Conservation (phyloP, 257 asterid species). For the Solanum pennellii region DNA sequence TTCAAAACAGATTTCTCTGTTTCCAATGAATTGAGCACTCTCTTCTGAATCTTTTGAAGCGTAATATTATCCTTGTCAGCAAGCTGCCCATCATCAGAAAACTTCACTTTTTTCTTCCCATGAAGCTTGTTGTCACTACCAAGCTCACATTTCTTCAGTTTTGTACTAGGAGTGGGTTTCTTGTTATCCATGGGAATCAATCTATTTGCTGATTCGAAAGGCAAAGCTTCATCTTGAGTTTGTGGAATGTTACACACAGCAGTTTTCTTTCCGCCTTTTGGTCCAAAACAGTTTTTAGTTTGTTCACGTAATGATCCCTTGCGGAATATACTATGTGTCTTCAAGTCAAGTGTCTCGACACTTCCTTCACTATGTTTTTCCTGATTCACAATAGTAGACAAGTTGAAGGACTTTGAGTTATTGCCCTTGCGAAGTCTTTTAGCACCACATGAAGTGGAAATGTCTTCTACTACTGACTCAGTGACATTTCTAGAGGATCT, state of each 20-base stretch:
- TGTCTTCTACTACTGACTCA: constrained; percentile 5
- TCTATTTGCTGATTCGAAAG: constrained; percentile 11
- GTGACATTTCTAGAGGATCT: not conserved
- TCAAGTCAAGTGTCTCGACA: not conserved
- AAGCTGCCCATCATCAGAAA: constrained; percentile 18
- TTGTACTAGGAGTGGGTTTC: constrained; percentile 9
- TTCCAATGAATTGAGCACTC: constrained; percentile 12
- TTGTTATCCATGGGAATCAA: constrained; percentile 10
- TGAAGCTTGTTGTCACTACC: constrained; percentile 4
- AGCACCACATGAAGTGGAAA: constrained; percentile 10
- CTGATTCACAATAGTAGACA: constrained; percentile 19
- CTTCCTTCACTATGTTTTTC: constrained; percentile 10
- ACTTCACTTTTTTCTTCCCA: constrained; percentile 33
- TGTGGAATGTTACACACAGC: constrained; percentile 9
- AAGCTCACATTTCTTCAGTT: constrained; percentile 5
- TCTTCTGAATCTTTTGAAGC: not conserved
- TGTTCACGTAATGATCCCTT: constrained; percentile 4
- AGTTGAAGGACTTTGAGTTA: not conserved
- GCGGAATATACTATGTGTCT: constrained; percentile 7
- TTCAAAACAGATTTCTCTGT: constrained; percentile 9
- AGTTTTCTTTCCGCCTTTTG: constrained; percentile 13
- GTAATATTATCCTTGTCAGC: not conserved
- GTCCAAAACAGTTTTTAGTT: not conserved
- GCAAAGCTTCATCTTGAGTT: constrained; percentile 10
- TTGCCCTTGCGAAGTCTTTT: constrained; percentile 8